Percentiles rank a stretch among this genome's conserved stretches.
Conservation (phyloP, 2,329 filamentous ascomycete genomes). For the Pleoardoris graminearum region DNA sequence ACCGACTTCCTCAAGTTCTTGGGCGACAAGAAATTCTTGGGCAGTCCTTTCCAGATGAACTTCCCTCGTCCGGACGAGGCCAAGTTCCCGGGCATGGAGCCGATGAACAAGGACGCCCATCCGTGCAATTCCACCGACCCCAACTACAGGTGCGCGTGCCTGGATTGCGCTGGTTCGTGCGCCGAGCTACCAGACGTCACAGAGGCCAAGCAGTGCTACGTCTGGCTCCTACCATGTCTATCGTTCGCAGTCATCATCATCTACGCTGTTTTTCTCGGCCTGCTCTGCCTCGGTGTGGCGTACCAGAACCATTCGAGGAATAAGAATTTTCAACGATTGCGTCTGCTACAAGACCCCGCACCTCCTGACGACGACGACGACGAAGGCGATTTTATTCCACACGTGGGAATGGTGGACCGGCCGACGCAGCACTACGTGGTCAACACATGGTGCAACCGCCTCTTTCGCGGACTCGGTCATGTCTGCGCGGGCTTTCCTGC, state of each 20-base stretch:
- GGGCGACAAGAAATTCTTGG: conserved; percentile 85
- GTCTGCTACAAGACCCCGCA: conserved; percentile 80
- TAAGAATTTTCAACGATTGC: conserved; percentile 80
- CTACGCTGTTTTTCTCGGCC: conserved; percentile 74
- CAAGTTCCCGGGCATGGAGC: conserved; percentile 69
- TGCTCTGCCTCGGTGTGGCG: conserved; percentile 67
- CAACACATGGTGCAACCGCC: conserved; percentile 78
- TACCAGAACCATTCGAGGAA: conserved; percentile 74
- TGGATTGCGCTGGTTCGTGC: conserved; percentile 88
- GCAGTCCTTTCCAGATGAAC: conserved; percentile 98
- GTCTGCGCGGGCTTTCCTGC: conserved; percentile 80
- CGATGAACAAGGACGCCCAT: conserved; percentile 73
- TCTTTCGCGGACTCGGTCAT: conserved; percentile 80
- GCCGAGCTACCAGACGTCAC: conserved; percentile 78
- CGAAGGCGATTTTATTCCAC: conserved; percentile 80
- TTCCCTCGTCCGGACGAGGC: conserved; percentile 68
- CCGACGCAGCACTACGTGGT: conserved; percentile 79
- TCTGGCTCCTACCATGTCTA: conserved; percentile 86
- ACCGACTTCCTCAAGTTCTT: conserved; percentile 86
- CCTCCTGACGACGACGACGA: conserved; percentile 94
- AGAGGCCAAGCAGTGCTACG: conserved; percentile 71
- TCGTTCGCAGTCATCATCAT: conserved; percentile 90
- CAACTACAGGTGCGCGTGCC: conserved; percentile 84
- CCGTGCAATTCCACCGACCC: conserved; percentile 89
- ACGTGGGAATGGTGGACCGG: conserved; percentile 74